Evolutionary conservation across 2,329 filamentous ascomycete genomes (phyloP), one percentile per base, ranked within the genome.

Genomic region (Botrytis porri): DNA sequence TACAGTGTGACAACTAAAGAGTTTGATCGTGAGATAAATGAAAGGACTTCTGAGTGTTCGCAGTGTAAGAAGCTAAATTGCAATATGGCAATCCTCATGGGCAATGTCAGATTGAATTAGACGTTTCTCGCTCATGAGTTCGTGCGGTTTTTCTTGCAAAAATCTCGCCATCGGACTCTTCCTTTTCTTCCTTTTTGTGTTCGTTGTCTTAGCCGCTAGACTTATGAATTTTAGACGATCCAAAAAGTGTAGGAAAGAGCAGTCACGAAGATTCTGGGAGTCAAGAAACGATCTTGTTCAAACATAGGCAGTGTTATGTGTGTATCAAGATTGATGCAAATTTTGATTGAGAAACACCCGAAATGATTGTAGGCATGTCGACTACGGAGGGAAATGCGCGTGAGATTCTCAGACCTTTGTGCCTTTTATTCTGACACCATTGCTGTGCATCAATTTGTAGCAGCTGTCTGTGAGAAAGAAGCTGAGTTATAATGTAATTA

Each of bases 131-230:
- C 43, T 20, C 6, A 0, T 8, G 43, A 9, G 1, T 45, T 20
- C 6, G 18, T 45, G 43, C 2, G 7, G 8, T 2, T 20, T 45
- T 45, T 45, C 18, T 45, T 8, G 18, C 43, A 20, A 45, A 18
- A 45, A 7, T 1, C 5, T 43, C 5, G 1, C 4, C 41, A 2
- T 43, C 41, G 7, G 18, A 43, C 0, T 20, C 8, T 20, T 20
- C 8, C 41, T 43, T 43, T 2, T 0, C 41, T 43, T 10, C 9
- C 2, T 45, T 45, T 2, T n/a, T n/a, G n/a, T n/a, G n/a, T n/a
- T 20, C 43, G 9, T 22, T 45, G 0, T 20, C 43, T 3, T 8
- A 3, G 7, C 18, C 43, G 43, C 43, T 45, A 8, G 7, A 45
- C 43, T 45, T 45, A 18, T 45, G 18, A 45, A 22, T 45, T 20